These are phyloP conservation scores for Mycena kentingensis DNA, from an alignment of 768 basidiomycete species.

Conservation along the genomic window DNA sequence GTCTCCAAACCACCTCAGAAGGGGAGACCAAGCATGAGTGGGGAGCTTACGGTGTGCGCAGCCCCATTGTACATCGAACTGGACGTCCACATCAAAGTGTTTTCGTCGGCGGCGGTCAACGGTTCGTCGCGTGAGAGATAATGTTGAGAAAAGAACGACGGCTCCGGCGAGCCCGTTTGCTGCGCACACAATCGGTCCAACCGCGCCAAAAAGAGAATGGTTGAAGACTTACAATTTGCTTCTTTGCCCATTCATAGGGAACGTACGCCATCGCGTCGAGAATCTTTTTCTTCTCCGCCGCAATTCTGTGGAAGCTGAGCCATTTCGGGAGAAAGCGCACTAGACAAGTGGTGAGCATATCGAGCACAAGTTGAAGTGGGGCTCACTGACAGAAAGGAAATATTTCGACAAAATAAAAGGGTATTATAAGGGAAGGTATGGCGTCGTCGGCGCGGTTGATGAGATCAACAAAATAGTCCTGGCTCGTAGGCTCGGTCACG, in stretches of 20 bases:
- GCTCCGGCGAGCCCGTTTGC: constrained; percentile 27
- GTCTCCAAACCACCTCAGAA: constrained; percentile 22
- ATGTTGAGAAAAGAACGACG: constrained; percentile 38
- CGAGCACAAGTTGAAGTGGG: background rate
- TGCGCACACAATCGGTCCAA: constrained; percentile 4
- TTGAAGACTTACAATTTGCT: constrained; percentile 30
- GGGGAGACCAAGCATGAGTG: background rate
- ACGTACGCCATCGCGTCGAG: constrained; percentile 25
- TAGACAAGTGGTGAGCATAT: constrained; percentile 14
- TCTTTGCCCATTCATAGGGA: constrained; percentile 36
- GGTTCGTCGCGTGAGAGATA: constrained; percentile 28
- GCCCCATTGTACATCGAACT: constrained; percentile 18
- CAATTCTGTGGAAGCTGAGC: constrained; percentile 43
- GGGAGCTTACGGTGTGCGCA: constrained; percentile 21
- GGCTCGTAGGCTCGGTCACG: constrained; percentile 28
- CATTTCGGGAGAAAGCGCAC: constrained; percentile 43
- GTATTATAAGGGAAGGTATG: constrained; percentile 26
- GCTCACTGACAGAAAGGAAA: constrained; percentile 38
- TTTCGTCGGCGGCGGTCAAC: background rate
- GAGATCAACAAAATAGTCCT: constrained; percentile 36
- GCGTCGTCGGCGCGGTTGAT: constrained; percentile 35
- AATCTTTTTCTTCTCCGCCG: constrained; percentile 17
- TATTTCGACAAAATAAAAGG: constrained; percentile 42
- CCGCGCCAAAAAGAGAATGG: background rate
- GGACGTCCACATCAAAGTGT: constrained; percentile 17